Percentiles rank a stretch among this genome's conserved stretches.
Conservation (phyloP, 352 stramenopile species). For the Paralagenidium karlingii region DNA sequence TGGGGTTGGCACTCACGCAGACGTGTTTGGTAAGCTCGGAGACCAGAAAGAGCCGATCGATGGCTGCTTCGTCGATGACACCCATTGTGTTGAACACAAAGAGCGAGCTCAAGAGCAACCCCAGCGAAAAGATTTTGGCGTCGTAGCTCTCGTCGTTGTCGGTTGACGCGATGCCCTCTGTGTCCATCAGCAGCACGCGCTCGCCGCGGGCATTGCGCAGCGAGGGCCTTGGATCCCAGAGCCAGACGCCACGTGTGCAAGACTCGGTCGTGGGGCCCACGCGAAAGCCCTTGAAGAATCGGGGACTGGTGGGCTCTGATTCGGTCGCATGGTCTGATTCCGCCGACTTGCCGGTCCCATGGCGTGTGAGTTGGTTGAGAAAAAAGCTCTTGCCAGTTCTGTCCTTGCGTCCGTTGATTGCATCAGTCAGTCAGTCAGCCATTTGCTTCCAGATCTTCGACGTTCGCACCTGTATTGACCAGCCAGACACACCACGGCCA, state of each 20-base stretch:
- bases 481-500: constrained; percentile 68
- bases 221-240: constrained; percentile 49
- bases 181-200: constrained; percentile 74
- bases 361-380: constrained; percentile 59
- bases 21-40: constrained; percentile 79
- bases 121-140: constrained; percentile 80
- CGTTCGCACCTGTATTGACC: constrained; percentile 53
- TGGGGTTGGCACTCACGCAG: constrained; percentile 37
- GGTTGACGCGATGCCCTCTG: constrained; percentile 70
- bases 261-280: constrained; percentile 77
- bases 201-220: constrained; percentile 45
- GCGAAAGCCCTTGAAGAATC: constrained; percentile 25
- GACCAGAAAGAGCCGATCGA: constrained; percentile 74
- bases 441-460: neutral
- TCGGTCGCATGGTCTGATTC: neutral
- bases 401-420: neutral
- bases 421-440: neutral
- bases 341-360: neutral
- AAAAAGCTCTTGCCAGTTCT: constrained; percentile 85
- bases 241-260: constrained; percentile 76
- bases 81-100: constrained; percentile 85
- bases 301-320: neutral
- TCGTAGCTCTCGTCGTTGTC: constrained; percentile 83
- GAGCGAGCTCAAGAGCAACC: constrained; percentile 61
- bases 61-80: constrained; percentile 78